Evolutionary conservation across 1,139 yeast genomes (phyloP).

Genomic region (Candida neerlandica): DNA sequence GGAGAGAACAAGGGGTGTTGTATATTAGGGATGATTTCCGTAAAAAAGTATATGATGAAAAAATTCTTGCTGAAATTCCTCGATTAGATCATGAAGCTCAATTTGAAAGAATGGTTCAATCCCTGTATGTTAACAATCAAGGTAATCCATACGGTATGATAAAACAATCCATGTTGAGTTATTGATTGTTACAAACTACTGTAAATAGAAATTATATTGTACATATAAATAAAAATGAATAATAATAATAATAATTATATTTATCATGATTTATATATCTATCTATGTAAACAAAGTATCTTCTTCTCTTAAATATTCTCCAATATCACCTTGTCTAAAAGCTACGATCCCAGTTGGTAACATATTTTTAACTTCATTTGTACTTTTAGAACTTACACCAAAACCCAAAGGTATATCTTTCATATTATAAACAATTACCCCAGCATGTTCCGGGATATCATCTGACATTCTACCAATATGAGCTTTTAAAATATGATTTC

Average conservation of each 20-base stretch:
- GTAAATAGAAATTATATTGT: constrained; percentile 7
- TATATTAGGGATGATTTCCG: constrained; percentile 43
- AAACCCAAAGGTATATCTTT: constrained; percentile 92
- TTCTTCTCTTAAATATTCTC: constrained; percentile 97
- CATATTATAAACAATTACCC: constrained; percentile 90
- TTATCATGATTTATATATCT: too few relatives aligned
- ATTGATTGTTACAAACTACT: constrained; percentile 11
- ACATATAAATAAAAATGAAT: background rate
- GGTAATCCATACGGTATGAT: constrained; percentile 78
- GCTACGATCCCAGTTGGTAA: constrained; percentile 96
- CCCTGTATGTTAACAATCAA: constrained; percentile 67
- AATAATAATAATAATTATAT: too few relatives aligned
- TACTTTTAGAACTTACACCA: constrained; percentile 92
- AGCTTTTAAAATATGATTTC: constrained; percentile 95
- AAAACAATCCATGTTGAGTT: constrained; percentile 38
- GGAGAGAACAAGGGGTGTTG: constrained; percentile 58
- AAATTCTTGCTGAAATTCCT: background rate
- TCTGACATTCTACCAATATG: constrained; percentile 97
- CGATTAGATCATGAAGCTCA: constrained; percentile 27
- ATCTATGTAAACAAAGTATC: constrained; percentile 83
- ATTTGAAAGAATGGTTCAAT: constrained; percentile 44
- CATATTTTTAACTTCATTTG: constrained; percentile 82
- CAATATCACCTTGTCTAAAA: constrained; percentile 96
- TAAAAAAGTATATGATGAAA: constrained; percentile 27
- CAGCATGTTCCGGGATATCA: constrained; percentile 97